A percentile compares a stretch with the other conserved stretches of the same genome.
phyloP scores from a whole-genome alignment of 768 basidiomycete species.

The Termitomyces heimii region DNA sequence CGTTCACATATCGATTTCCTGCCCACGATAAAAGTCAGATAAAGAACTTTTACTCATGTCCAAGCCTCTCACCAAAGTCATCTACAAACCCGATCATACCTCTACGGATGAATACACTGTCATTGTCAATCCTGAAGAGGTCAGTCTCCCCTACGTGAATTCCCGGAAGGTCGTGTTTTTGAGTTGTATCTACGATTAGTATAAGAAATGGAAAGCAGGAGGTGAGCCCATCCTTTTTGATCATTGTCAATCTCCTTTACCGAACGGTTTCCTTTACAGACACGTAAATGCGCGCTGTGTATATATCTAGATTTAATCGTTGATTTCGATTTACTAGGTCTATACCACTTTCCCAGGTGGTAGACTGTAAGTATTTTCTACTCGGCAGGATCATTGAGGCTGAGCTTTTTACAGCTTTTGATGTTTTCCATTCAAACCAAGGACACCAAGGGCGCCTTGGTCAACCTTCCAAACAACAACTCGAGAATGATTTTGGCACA shows the following conservation, averaged over 20 bases:
- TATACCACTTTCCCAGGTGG: conserved; percentile 66
- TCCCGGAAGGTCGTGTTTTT: conserved; percentile 8
- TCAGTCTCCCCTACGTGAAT: conserved; percentile 23
- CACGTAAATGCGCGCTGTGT: conserved; percentile 44
- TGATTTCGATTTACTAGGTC: conserved; percentile 33
- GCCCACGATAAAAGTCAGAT: conserved; percentile 10
- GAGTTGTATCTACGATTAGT: conserved; percentile 32
- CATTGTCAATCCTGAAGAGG: conserved; percentile 62
- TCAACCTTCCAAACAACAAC: conserved; percentile 75
- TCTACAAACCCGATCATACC: conserved; percentile 74
- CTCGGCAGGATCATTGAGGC: neutral
- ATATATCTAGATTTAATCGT: neutral
- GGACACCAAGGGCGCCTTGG: conserved; percentile 76
- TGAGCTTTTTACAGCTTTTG: conserved; percentile 46
- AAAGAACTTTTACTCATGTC: conserved; percentile 27
- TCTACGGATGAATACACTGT: conserved; percentile 69
- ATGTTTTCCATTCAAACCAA: conserved; percentile 64
- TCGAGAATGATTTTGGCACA: conserved; percentile 67
- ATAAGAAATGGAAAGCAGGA: conserved; percentile 74
- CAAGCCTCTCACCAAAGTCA: conserved; percentile 55
- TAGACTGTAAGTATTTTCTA: conserved; percentile 57
- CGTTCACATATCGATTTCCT: neutral
- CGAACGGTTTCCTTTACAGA: conserved; percentile 34
- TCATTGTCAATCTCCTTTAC: conserved; percentile 14
- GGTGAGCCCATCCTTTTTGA: conserved; percentile 38